Base-by-base conservation (phyloP, 768 basidiomycete genomes). In the Xerocomellus chrysenteron region DNA sequence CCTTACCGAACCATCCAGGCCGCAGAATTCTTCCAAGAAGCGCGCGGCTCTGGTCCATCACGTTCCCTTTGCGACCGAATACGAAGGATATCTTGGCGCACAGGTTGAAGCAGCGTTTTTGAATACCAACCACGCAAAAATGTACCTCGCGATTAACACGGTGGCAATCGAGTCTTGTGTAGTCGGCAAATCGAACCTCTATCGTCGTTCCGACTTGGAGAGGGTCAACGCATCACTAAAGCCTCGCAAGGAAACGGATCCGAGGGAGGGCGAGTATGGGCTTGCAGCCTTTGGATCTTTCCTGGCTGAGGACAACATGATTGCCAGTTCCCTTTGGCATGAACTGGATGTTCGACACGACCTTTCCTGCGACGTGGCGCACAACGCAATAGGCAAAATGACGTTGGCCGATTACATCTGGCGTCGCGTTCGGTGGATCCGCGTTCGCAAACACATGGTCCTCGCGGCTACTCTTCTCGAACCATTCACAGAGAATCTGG, bases 231-330 rank as follows among this genome's bases (percentile, higher is more conserved):
- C 84, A 17, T 82, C 84, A 1, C 70, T 88, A 49, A 81, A 81
- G 58, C 84, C 85, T 57, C 60, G 59, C 35, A 71, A 63, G 17
- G 62, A 62, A 44, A 50, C 54, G 16, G 57, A 59, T 14, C 33
- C 71, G 49, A 40, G 63, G 24, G 59, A 73, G 37, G 60, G 64
- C 21, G 61, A 63, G 12, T 55, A 49, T 50, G 94, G 94, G 1
- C 78, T 99, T 24, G 78, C 83, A 9, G 87, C 84, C 0, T 98
- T 98, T 60, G 88, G 87, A 0, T 84, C 87, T 13, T 98, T 88
- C 73, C 81, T 98, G 42, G 96, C 97, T 0, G 97, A 99, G 73
- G 97, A 99, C 75, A 98, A 98, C 74, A 96, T 92, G 92, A 96
- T 99, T 55, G 97, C 87, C 17, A 78, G 84, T 46, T 84, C 92